Evolutionary conservation across 768 basidiomycete species (phyloP).

Genomic region (Mycena metata): DNA sequence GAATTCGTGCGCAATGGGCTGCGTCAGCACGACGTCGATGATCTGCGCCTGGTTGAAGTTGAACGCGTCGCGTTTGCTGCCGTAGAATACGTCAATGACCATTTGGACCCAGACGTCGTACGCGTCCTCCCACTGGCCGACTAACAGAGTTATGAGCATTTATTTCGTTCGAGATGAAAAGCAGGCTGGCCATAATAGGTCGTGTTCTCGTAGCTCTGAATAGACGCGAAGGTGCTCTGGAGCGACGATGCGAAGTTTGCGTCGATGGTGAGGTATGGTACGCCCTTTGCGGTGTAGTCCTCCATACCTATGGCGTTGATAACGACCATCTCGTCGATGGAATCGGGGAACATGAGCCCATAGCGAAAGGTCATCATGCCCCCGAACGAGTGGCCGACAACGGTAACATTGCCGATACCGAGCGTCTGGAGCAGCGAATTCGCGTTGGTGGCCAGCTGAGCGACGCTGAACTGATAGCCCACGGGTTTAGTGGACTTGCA

Average conservation of each 20-base stretch:
- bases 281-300: slow-evolving; percentile 27
- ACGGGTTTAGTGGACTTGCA: slow-evolving; percentile 30
- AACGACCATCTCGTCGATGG: slow-evolving; percentile 21
- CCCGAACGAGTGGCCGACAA: slow-evolving; percentile 27
- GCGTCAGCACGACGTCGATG: slow-evolving; percentile 19
- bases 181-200: no score
- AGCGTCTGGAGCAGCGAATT: slow-evolving; percentile 21
- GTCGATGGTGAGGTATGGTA: slow-evolving; percentile 26
- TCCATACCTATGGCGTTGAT: slow-evolving; percentile 23
- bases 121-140: slow-evolving; percentile 20
- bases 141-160: no score
- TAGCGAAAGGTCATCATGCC: slow-evolving; percentile 28
- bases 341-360: slow-evolving; percentile 27
- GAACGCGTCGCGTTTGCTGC: slow-evolving; percentile 16
- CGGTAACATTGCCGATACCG: slow-evolving; percentile 23
- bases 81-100: slow-evolving; percentile 29
- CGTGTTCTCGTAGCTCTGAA: slow-evolving; percentile 24
- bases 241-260: slow-evolving; percentile 12
- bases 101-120: slow-evolving; percentile 26
- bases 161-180: no score
- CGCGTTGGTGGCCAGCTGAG: slow-evolving; percentile 23
- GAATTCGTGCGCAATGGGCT: slow-evolving; percentile 27
- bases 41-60: slow-evolving; percentile 27
- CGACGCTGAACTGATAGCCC: slow-evolving; percentile 25
- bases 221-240: slow-evolving; percentile 19